Percentiles rank a stretch among this genome's conserved stretches.
Evolutionary conservation across 1,284 basidiomycete genomes (phyloP).

Genomic region (Ceratobasidium sp.): DNA sequence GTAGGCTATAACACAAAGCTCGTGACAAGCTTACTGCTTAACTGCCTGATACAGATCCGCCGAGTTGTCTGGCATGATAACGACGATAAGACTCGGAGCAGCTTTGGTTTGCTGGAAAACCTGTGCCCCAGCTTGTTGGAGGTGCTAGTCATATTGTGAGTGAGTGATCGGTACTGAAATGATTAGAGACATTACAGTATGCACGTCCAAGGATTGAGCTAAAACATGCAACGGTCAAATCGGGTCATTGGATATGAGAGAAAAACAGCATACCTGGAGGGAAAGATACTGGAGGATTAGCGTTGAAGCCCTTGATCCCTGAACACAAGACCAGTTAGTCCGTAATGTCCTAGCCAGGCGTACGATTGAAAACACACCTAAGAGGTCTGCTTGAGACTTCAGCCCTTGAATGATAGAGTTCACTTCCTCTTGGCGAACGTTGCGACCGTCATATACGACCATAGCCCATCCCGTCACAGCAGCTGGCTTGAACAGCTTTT

Average conservation of each 20-base stretch:
- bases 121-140: constrained; percentile 9
- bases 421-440: constrained; percentile 13
- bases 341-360: no score
- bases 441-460: constrained; percentile 33
- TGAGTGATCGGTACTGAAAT: not conserved
- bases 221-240: not conserved
- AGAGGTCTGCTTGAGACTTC: constrained; percentile 21
- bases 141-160: constrained; percentile 22
- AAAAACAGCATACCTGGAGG: constrained; percentile 19
- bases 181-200: not conserved
- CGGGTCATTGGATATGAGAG: not conserved
- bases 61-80: constrained; percentile 47
- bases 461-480: constrained; percentile 24
- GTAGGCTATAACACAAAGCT: not conserved
- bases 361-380: constrained; percentile 2
- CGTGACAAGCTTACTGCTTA: constrained; percentile 44
- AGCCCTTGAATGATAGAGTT: constrained; percentile 1
- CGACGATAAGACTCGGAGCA: constrained; percentile 44
- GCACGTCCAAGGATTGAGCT: constrained; percentile 27
- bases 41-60: constrained; percentile 47
- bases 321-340: no score
- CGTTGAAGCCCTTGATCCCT: constrained; percentile 22
- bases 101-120: constrained; percentile 25
- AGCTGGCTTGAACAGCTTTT: constrained; percentile 25
- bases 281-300: constrained; percentile 20